These are phyloP conservation scores for Microsporum audouinii DNA, from an alignment of 2,329 filamentous ascomycete genomes.

Conservation along the genomic window DNA sequence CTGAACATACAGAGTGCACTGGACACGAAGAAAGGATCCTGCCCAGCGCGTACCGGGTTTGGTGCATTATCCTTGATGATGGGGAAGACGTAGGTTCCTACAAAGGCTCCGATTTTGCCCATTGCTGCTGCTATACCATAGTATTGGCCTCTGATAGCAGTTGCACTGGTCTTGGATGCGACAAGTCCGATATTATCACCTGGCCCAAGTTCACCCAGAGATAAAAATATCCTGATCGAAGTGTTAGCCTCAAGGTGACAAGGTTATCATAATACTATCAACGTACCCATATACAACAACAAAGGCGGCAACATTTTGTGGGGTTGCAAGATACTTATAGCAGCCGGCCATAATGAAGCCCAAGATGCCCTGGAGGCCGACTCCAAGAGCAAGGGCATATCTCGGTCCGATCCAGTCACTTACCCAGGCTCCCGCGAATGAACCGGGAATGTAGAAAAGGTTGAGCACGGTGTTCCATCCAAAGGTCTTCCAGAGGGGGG, in stretches of 20 bases:
- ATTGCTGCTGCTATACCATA: constrained; percentile 43
- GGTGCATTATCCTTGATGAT: constrained; percentile 52
- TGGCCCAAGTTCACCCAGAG: constrained; percentile 69
- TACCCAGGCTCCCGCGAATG: constrained; percentile 62
- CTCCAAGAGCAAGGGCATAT: constrained; percentile 59
- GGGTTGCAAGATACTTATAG: constrained; percentile 57
- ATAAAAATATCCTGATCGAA: constrained; percentile 52
- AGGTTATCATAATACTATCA: neutral
- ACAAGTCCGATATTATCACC: constrained; percentile 86
- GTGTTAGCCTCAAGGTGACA: neutral
- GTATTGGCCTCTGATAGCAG: constrained; percentile 70
- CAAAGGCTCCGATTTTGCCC: constrained; percentile 54
- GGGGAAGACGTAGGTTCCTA: constrained; percentile 73
- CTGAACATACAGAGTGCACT: constrained; percentile 65
- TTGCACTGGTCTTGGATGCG: constrained; percentile 78
- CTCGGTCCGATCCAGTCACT: constrained; percentile 71
- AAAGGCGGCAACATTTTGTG: constrained; percentile 59
- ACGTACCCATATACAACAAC: constrained; percentile 60
- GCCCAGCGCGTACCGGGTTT: constrained; percentile 49
- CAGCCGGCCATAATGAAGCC: constrained; percentile 83
- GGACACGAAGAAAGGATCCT: constrained; percentile 85
- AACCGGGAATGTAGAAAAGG: constrained; percentile 77
- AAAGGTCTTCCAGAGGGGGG: constrained; percentile 63
- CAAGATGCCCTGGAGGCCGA: constrained; percentile 60
- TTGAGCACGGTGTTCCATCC: constrained; percentile 86